These are phyloP conservation scores for Cadophora gregata DNA, from an alignment of 2,329 filamentous ascomycete species.

Conservation along the genomic window DNA sequence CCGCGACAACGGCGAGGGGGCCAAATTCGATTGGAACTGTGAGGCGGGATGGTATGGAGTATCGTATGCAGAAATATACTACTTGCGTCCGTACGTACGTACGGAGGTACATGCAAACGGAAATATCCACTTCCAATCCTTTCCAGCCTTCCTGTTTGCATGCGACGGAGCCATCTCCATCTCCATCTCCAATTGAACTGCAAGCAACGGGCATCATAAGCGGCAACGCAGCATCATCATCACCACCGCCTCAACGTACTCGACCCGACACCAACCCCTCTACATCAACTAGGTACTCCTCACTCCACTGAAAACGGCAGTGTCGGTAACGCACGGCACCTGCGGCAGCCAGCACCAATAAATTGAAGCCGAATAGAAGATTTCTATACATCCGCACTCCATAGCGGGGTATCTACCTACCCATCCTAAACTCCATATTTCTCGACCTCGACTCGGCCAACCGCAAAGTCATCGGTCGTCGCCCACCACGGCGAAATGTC, in stretches of 20 bases:
- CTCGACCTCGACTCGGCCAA: neutral
- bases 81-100: neutral
- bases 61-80: neutral
- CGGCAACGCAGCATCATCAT: neutral
- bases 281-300: too few species aligned
- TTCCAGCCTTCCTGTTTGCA: neutral
- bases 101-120: neutral
- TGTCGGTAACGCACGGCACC: too few species aligned
- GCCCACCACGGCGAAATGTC: neutral
- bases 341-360: neutral
- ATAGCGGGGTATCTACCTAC: neutral
- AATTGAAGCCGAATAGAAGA: slow-evolving; percentile 4
- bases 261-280: neutral
- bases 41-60: neutral
- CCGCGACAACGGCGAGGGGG: neutral
- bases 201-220: neutral
- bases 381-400: slow-evolving; percentile 15
- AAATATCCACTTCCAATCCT: neutral
- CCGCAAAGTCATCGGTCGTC: slow-evolving; percentile 9
- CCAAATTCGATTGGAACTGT: neutral
- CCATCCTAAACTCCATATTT: too few species aligned
- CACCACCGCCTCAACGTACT: slow-evolving; percentile 1
- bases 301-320: too few species aligned
- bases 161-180: neutral
- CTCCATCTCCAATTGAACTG: neutral